phyloP scores from a whole-genome alignment of 257 asterid genomes.

The Plantago ovata region DNA sequence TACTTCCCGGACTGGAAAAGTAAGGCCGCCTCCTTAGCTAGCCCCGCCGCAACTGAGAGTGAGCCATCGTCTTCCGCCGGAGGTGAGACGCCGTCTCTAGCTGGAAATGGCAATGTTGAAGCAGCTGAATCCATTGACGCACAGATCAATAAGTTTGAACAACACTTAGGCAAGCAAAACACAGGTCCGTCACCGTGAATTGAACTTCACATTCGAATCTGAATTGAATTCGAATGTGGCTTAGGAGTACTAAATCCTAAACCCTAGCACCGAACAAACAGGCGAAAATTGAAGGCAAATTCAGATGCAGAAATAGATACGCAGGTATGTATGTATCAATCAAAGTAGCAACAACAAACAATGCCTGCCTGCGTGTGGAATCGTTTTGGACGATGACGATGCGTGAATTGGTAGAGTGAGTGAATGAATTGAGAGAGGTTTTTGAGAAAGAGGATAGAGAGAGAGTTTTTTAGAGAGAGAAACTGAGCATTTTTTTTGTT shows the following conservation, averaged over 20 bases:
- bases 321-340: conserved; percentile 9
- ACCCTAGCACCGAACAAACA: conserved; percentile 47
- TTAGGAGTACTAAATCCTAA: conserved; percentile 24
- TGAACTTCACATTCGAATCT: conserved; percentile 46
- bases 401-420: conserved; percentile 24
- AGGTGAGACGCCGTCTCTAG: conserved; percentile 25
- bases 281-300: conserved; percentile 13
- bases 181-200: conserved; percentile 21
- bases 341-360: not conserved
- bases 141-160: conserved; percentile 38
- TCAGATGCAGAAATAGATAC: conserved; percentile 15
- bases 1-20: conserved; percentile 74
- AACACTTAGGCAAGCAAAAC: conserved; percentile 33
- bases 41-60: conserved; percentile 53
- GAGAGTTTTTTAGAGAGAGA: not conserved
- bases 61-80: conserved; percentile 53
- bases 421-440: conserved; percentile 19
- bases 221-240: conserved; percentile 25
- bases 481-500: conserved; percentile 10
- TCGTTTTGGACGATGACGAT: conserved; percentile 29
- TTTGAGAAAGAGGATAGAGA: not conserved
- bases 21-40: conserved; percentile 80
- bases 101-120: conserved; percentile 47
- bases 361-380: no score
- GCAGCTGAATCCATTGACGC: conserved; percentile 58